These are phyloP conservation scores for Rhodotorula sp. DNA, from an alignment of 1,284 basidiomycete species.

Conservation along the genomic window DNA sequence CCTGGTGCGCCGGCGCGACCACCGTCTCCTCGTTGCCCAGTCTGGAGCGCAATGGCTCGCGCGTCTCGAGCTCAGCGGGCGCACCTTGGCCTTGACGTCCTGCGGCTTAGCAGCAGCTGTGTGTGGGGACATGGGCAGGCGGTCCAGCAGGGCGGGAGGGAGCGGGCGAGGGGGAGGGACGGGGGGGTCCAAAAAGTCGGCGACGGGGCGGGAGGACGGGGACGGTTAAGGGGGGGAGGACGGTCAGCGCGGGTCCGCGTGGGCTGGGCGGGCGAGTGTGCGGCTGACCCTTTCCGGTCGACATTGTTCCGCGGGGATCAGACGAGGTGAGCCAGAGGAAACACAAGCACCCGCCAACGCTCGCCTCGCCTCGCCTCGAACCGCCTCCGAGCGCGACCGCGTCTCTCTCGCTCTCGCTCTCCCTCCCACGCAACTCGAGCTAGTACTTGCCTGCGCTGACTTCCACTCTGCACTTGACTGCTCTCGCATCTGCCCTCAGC, in stretches of 20 bases:
- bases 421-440: too few species aligned
- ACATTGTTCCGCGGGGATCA: conserved; percentile 4
- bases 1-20: neutral
- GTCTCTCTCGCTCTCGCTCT: too few species aligned
- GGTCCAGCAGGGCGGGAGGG: neutral
- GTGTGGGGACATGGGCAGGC: too few species aligned
- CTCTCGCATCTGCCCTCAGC: too few species aligned
- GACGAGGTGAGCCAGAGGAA: neutral
- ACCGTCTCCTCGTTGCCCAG: neutral
- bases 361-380: neutral
- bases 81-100: conserved; percentile 44
- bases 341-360: neutral
- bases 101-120: conserved; percentile 42
- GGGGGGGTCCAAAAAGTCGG: neutral
- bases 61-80: neutral
- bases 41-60: too few species aligned
- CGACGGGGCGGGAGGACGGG: neutral
- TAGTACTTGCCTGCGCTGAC: too few species aligned
- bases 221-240: too few species aligned
- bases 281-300: conserved; percentile 14
- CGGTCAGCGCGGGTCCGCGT: neutral
- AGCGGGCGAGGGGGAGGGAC: neutral
- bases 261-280: too few species aligned
- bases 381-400: too few species aligned
- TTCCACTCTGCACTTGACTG: too few species aligned